These are phyloP conservation scores for Aspergillus cavernicola DNA, from an alignment of 495 filamentous ascomycete species.

Conservation along the genomic window DNA sequence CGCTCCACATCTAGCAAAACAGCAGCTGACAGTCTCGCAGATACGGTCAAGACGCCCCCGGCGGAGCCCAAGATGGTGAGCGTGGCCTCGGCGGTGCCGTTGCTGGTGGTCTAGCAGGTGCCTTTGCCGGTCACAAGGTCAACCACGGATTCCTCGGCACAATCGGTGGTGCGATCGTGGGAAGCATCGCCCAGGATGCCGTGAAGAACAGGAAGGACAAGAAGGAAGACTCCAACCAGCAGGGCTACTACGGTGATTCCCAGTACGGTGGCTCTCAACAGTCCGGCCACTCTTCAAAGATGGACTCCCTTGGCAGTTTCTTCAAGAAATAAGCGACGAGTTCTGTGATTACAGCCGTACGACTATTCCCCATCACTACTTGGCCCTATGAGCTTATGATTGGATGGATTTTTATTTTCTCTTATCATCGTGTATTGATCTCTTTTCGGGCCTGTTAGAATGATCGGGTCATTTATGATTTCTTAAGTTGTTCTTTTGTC, in stretches of 20 bases:
- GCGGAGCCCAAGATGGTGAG: conserved; percentile 43
- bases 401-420: no score
- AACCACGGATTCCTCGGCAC: conserved; percentile 48
- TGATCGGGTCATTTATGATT: conserved; percentile 2
- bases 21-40: conserved; percentile 19
- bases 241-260: conserved; percentile 20
- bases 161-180: conserved; percentile 48
- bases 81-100: conserved; percentile 46
- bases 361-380: conserved; percentile 3
- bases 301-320: conserved; percentile 41
- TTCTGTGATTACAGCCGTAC: background rate
- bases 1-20: background rate
- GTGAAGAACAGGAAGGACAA: conserved; percentile 41
- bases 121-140: conserved; percentile 47
- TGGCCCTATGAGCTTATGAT: conserved; percentile 7
- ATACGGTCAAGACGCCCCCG: conserved; percentile 27
- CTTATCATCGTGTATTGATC: no score
- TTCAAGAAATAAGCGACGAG: conserved; percentile 38
- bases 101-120: conserved; percentile 43
- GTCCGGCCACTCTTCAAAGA: conserved; percentile 23
- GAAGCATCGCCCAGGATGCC: conserved; percentile 45
- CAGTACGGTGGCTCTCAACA: conserved; percentile 19
- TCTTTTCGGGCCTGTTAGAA: conserved; percentile 6
- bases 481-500: background rate
- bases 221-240: conserved; percentile 26